Conservation (phyloP, 2,329 filamentous ascomycete genomes). For the Pezicula carpinea region DNA sequence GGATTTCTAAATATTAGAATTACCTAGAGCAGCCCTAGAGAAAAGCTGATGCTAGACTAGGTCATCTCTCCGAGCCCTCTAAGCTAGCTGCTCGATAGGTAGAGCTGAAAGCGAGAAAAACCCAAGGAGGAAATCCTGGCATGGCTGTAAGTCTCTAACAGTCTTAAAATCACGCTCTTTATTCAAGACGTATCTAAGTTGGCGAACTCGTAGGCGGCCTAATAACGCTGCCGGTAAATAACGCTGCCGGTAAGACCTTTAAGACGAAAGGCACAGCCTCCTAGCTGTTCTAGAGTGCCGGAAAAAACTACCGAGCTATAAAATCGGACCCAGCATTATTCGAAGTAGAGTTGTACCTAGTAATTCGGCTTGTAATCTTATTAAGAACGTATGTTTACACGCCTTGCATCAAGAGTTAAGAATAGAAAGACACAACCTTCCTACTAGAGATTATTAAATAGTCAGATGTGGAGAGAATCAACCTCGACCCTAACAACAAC, state of each 20-base stretch:
- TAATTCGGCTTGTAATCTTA: constrained; percentile 3
- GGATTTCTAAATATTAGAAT: constrained; percentile 6
- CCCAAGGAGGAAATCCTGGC: constrained; percentile 6
- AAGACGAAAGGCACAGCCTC: background rate
- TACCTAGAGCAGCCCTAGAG: constrained; percentile 6
- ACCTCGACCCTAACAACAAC: too few relatives aligned
- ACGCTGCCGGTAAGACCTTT: constrained; percentile 7
- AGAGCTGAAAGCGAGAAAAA: constrained; percentile 6
- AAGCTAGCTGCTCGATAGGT: constrained; percentile 5
- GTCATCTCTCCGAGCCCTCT: constrained; percentile 7
- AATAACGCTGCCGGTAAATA: constrained; percentile 8
- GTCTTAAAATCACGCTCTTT: constrained; percentile 9
- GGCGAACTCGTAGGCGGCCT: constrained; percentile 10
- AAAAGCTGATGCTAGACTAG: constrained; percentile 6
- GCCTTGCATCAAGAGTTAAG: constrained; percentile 3
- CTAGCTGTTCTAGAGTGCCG: background rate
- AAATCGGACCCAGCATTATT: constrained; percentile 1
- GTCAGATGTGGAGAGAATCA: too few relatives aligned
- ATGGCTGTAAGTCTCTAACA: constrained; percentile 5
- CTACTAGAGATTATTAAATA: constrained; percentile 2
- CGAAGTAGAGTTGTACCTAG: constrained; percentile 1
- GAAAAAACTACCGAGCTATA: background rate
- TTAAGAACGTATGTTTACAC: constrained; percentile 1
- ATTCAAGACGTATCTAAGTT: constrained; percentile 10
- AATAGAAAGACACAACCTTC: constrained; percentile 3